Evolutionary conservation across 2,329 filamentous ascomycete species (phyloP).

Genomic region (Pezicula carpinea): DNA sequence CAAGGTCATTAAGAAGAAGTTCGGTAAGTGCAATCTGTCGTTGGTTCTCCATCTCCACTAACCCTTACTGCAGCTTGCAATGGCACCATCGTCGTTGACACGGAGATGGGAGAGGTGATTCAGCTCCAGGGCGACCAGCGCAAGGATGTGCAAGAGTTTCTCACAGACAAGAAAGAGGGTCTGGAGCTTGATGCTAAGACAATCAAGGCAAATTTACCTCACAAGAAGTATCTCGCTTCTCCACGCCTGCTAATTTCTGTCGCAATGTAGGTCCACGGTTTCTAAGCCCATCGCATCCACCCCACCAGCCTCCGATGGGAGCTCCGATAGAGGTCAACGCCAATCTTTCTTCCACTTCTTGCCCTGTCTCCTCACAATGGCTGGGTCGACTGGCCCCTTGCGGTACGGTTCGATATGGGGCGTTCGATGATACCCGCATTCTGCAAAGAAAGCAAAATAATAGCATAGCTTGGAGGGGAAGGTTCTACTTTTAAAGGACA

Average conservation of each 20-base stretch:
- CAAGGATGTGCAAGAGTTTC: slow-evolving; percentile 97
- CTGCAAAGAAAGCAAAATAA: slow-evolving; percentile 24
- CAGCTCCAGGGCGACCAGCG: slow-evolving; percentile 99
- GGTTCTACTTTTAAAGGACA: slow-evolving; percentile 7
- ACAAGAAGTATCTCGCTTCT: neutral
- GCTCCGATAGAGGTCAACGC: slow-evolving; percentile 26
- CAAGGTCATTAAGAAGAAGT: slow-evolving; percentile 99
- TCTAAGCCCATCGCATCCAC: slow-evolving; percentile 44
- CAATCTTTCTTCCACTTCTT: slow-evolving; percentile 24
- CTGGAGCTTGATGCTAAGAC: slow-evolving; percentile 92
- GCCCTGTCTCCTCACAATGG: slow-evolving; percentile 22
- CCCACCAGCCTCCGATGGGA: slow-evolving; percentile 25
- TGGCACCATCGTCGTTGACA: slow-evolving; percentile 97
- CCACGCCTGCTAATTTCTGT: slow-evolving; percentile 6
- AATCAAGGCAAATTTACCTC: slow-evolving; percentile 71
- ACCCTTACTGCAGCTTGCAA: slow-evolving; percentile 71
- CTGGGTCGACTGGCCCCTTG: slow-evolving; percentile 22
- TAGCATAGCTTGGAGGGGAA: slow-evolving; percentile 14
- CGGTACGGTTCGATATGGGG: slow-evolving; percentile 25
- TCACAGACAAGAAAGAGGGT: slow-evolving; percentile 92
- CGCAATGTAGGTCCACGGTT: slow-evolving; percentile 50
- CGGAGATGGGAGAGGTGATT: slow-evolving; percentile 98
- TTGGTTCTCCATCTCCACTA: slow-evolving; percentile 10
- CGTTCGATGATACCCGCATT: slow-evolving; percentile 31
- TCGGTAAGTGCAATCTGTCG: slow-evolving; percentile 55